These are phyloP conservation scores for Hyaloscypha hepaticicola DNA, from an alignment of 495 filamentous ascomycete genomes.

Conservation along the genomic window DNA sequence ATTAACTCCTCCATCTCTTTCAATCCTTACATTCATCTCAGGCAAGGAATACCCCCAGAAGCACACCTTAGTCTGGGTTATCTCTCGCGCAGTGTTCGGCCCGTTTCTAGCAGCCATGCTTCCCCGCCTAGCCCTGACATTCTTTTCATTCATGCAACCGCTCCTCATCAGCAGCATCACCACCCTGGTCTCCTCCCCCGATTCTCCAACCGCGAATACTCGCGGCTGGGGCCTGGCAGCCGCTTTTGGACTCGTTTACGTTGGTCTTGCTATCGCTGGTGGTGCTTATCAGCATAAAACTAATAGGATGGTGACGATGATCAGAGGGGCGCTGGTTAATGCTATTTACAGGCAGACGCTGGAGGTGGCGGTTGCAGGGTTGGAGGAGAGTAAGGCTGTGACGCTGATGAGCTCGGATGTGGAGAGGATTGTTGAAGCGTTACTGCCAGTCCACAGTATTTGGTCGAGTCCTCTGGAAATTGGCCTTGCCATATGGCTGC, in stretches of 20 bases:
- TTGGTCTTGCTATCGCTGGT: constrained; percentile 46
- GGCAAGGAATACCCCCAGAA: constrained; percentile 17
- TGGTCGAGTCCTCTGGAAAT: constrained; percentile 33
- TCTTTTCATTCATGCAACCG: constrained; percentile 31
- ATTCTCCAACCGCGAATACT: constrained; percentile 43
- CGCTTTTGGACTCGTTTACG: constrained; percentile 32
- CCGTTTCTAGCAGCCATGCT: constrained; percentile 22
- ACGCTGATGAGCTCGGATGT: constrained; percentile 61
- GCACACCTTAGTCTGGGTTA: constrained; percentile 25
- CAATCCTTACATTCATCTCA: not conserved
- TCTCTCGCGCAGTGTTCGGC: constrained; percentile 19
- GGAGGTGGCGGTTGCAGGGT: constrained; percentile 39
- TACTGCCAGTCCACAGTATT: constrained; percentile 21
- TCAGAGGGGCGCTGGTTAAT: constrained; percentile 52
- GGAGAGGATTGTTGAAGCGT: constrained; percentile 34
- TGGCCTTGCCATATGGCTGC: constrained; percentile 23
- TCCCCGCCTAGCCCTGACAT: constrained; percentile 30
- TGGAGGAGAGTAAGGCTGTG: constrained; percentile 53
- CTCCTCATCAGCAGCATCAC: constrained; percentile 31
- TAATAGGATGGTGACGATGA: constrained; percentile 52
- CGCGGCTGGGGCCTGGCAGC: constrained; percentile 40
- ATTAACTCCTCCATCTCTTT: not conserved
- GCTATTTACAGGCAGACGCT: constrained; percentile 54
- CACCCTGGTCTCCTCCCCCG: constrained; percentile 37
- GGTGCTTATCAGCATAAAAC: constrained; percentile 52